phyloP scores from a whole-genome alignment of 2,329 filamentous ascomycete genomes.

The Cucurbitaria berberidis region DNA sequence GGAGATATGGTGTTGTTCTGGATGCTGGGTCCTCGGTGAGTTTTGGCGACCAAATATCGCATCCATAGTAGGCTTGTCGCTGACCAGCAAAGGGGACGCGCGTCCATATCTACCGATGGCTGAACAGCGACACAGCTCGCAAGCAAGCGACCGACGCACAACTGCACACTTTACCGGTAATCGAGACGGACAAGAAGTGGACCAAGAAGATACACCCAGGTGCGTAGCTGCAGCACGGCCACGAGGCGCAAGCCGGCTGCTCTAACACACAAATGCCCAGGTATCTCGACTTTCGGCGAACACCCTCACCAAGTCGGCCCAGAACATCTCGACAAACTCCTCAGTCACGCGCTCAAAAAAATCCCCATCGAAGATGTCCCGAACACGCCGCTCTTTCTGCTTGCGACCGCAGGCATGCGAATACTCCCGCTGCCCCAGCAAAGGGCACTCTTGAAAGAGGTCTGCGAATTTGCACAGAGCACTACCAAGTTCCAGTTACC shows the following conservation, averaged over 20 bases:
- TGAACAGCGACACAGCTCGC: constrained; percentile 72
- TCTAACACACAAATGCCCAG: constrained; percentile 42
- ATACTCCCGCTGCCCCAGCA: constrained; percentile 78
- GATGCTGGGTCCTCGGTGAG: constrained; percentile 90
- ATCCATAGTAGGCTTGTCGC: constrained; percentile 8
- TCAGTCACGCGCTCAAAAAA: constrained; percentile 80
- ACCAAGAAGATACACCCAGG: constrained; percentile 94
- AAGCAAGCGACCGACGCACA: constrained; percentile 65
- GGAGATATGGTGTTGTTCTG: constrained; percentile 88
- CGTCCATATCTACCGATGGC: constrained; percentile 93
- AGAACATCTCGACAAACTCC: constrained; percentile 78
- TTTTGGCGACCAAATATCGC: constrained; percentile 10
- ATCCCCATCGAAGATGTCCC: constrained; percentile 77
- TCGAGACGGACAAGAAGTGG: constrained; percentile 85
- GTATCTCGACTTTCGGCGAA: constrained; percentile 85
- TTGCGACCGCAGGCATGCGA: constrained; percentile 95
- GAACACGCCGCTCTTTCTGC: constrained; percentile 90
- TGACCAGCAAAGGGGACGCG: constrained; percentile 71
- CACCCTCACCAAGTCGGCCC: constrained; percentile 76
- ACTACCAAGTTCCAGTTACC: constrained; percentile 83
- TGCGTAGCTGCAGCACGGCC: constrained; percentile 32
- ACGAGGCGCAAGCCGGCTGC: constrained; percentile 1
- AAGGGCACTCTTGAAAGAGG: constrained; percentile 72
- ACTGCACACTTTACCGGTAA: constrained; percentile 73
- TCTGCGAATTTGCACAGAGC: constrained; percentile 80